Evolutionary conservation across 495 filamentous ascomycete species (phyloP).

Genomic region (Terfezia claveryi): DNA sequence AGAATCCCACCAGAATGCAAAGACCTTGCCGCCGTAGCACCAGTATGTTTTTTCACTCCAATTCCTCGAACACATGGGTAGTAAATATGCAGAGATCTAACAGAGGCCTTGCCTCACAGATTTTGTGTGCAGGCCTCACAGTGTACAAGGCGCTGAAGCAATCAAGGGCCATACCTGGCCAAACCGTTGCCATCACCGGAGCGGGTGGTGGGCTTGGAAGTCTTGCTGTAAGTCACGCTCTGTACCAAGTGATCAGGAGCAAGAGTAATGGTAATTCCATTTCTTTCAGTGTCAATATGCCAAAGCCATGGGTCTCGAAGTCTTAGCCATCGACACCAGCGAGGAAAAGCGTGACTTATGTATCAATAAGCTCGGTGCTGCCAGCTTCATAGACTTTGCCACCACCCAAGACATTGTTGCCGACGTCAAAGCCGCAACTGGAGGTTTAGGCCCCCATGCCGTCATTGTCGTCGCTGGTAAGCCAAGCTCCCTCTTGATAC

Average conservation of each 20-base stretch:
- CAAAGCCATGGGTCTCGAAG: conserved; percentile 62
- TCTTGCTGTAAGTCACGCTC: conserved; percentile 30
- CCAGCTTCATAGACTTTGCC: conserved; percentile 56
- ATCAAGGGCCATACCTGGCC: conserved; percentile 46
- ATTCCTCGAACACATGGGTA: neutral
- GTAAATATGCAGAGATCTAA: no score
- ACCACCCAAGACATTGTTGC: conserved; percentile 51
- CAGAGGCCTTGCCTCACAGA: neutral
- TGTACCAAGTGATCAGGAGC: neutral
- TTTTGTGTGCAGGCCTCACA: conserved; percentile 68
- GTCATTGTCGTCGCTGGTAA: conserved; percentile 51
- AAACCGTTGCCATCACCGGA: conserved; percentile 68
- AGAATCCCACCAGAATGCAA: conserved; percentile 51
- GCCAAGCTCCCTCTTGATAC: no score
- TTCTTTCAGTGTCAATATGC: conserved; percentile 45
- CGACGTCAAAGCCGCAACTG: conserved; percentile 52
- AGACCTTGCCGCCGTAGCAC: conserved; percentile 49
- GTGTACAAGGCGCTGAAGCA: conserved; percentile 89
- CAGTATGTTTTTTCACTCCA: conserved; percentile 24
- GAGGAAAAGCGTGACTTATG: conserved; percentile 55
- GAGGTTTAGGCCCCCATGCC: conserved; percentile 67
- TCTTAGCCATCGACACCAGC: conserved; percentile 60
- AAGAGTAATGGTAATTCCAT: neutral
- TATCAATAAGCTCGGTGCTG: conserved; percentile 38
- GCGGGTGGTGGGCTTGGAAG: conserved; percentile 72